Base-by-base conservation (phyloP, 75 land plant species). In the Picea sitchensis region DNA sequence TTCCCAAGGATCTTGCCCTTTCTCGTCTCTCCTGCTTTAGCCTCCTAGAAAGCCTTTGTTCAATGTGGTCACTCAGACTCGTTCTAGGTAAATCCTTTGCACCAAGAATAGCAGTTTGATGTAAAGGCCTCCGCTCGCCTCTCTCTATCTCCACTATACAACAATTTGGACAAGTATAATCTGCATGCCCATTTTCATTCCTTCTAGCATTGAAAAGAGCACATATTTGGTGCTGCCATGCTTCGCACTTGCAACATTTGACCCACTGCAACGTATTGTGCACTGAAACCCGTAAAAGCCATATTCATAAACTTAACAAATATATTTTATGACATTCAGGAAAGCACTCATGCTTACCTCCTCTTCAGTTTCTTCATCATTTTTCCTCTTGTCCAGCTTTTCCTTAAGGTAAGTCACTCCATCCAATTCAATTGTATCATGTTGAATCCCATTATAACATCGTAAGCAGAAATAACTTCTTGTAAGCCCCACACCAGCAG, bases 301-400 rank as follows among this genome's bases (percentile, higher is more conserved):
- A 63, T 5, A 17, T 74, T 58, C 26, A 38, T 20, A 77, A 13
- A 76, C 6, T 61, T 6, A 51, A 68, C 58, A 54, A 67, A 26
- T 21, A 18, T 36, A 31, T 74, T n/a, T 30, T 1, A 74, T 76
- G 13, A 54, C 65, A 81, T 17, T 51, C 81, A 58, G 65, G 44
- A 32, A 72, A 9, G 23, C 58, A 75, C 11, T 65, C 5, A 80
- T 61, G 72, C 82, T 63, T 84, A 98, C 99, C 91, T 89, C 93
- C 86, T 98, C 99, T 81, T 93, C 98, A 79, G 90, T 89, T 82
- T 95, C 98, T 72, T 98, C 99, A 77, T 95, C 99, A 84, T 98
- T 95, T 82, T 85, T 95, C 86, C 90, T 86, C 86, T 92, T 95
- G 77, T 95, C 96, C 61, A 98, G 74, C 82, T 79, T 88, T 59